These are phyloP conservation scores for Chaetomiaceae sp. DNA, from an alignment of 2,329 filamentous ascomycete species.

Conservation along the genomic window DNA sequence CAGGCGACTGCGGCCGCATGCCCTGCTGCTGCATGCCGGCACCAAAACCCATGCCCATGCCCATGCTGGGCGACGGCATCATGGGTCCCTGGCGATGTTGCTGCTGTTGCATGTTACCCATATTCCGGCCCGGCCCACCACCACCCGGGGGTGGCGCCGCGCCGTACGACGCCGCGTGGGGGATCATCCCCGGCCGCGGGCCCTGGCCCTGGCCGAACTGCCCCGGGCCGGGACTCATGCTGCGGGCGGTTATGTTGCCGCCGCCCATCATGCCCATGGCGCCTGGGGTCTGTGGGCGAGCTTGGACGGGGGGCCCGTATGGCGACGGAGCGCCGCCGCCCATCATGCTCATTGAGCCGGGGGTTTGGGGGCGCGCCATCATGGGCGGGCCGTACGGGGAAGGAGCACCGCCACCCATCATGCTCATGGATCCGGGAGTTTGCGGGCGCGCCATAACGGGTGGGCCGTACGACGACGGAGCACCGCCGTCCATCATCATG, in stretches of 20 bases:
- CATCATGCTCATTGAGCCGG: conserved; percentile 12
- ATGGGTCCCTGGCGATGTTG: conserved; percentile 20
- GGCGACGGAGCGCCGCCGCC: conserved; percentile 23
- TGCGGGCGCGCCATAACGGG: conserved; percentile 1
- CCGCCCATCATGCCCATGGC: no score
- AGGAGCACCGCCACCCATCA: neutral
- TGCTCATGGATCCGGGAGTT: neutral
- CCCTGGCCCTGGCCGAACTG: conserved; percentile 19
- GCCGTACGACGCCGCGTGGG: conserved; percentile 17
- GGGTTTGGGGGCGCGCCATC: neutral
- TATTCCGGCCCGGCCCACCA: conserved; percentile 11
- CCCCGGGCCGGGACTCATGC: conserved; percentile 25
- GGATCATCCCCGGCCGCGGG: conserved; percentile 21
- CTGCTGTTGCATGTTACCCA: conserved; percentile 18
- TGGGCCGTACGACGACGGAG: neutral
- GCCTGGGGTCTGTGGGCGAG: no score
- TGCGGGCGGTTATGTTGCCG: conserved; percentile 20
- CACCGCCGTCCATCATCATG: conserved; percentile 16
- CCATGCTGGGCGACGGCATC: conserved; percentile 7
- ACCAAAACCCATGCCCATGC: conserved; percentile 6
- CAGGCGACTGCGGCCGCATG: conserved; percentile 20
- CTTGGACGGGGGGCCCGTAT: conserved; percentile 26
- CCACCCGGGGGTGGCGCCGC: conserved; percentile 9
- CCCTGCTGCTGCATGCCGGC: conserved; percentile 5
- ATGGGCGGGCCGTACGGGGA: neutral